A percentile compares a stretch with the other conserved stretches of the same genome.
Conservation (phyloP, 2,329 filamentous ascomycete species). For the Colletotrichum orchidophilum region DNA sequence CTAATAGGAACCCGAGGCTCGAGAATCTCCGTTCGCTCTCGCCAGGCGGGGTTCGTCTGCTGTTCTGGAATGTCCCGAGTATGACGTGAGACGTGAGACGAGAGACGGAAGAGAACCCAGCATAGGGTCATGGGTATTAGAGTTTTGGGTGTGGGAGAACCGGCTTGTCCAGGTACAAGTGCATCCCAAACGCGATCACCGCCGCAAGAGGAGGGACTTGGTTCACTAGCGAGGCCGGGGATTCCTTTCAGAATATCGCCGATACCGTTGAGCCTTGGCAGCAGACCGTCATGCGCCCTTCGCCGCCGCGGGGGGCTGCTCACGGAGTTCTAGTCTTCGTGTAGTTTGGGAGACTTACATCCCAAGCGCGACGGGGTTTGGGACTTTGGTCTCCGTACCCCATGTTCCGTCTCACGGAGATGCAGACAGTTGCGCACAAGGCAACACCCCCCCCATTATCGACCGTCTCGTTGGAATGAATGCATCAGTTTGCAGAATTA, state of each 20-base stretch:
- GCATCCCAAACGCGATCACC: background rate
- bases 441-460: background rate
- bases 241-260: background rate
- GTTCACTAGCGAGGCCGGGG: background rate
- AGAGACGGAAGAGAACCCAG: background rate
- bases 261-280: background rate
- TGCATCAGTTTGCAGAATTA: background rate
- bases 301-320: background rate
- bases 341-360: background rate
- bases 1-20: background rate
- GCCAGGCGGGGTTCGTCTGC: background rate
- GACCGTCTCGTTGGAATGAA: background rate
- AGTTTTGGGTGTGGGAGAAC: background rate
- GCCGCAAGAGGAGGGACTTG: background rate
- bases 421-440: background rate
- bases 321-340: background rate
- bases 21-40: background rate
- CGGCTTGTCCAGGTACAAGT: constrained; percentile 5
- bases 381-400: background rate
- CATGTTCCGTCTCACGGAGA: background rate
- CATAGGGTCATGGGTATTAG: constrained; percentile 3
- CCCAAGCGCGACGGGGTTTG: background rate
- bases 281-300: background rate
- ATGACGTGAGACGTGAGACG: constrained; percentile 26
- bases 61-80: constrained; percentile 23